Evolutionary conservation across 1,139 yeast genomes (phyloP), one percentile per base, ranked within the genome.

Genomic region (Suhomyces bolitotheri): DNA sequence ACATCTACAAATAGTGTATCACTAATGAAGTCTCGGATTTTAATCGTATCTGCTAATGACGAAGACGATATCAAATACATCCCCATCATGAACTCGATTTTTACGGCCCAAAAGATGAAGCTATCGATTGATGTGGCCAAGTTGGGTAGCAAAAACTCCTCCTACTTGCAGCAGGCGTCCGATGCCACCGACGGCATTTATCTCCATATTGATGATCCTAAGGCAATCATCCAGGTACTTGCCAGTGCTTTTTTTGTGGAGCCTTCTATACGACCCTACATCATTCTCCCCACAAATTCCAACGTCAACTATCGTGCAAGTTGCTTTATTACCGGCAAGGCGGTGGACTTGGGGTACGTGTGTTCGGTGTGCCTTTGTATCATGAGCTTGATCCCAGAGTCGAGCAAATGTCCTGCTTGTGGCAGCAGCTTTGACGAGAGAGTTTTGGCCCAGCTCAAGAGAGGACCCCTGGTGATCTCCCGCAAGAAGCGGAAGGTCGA

Each of bases 101-200:
- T 94, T 62, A 94, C 97, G 0, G 96, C 98, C 1, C 97, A 92
- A 50, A 89, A 89, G 59, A 77, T 86, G 82, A 82, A 82, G 51
- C 80, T 92, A 9, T 86, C 96, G 2, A 81, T 92, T 11, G 97
- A 94, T 58, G 89, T 90, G 13, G 90, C 94, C 41, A 89, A 90
- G 54, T 65, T 94, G 31, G 92, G 92, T 2, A 67, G 70, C 11
- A 76, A 49, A 26, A 62, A 81, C 46, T 82, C 95, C 2, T 85
- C 95, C 1, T 90, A 89, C 53, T 62, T 94, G 39, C 98, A 94
- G 54, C 98, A 94, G 56, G 97, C 98, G 0, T 77, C 95, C 0
- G 98, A 94, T 62, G 92, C 96, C 10, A 92, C 98, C 0, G 78
- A 82, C 45, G 99, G 99, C 4, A 81, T 89, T 1, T 94, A 90